Conservation (phyloP, 2,329 filamentous ascomycete species). For the Cercospora nicotianae region DNA sequence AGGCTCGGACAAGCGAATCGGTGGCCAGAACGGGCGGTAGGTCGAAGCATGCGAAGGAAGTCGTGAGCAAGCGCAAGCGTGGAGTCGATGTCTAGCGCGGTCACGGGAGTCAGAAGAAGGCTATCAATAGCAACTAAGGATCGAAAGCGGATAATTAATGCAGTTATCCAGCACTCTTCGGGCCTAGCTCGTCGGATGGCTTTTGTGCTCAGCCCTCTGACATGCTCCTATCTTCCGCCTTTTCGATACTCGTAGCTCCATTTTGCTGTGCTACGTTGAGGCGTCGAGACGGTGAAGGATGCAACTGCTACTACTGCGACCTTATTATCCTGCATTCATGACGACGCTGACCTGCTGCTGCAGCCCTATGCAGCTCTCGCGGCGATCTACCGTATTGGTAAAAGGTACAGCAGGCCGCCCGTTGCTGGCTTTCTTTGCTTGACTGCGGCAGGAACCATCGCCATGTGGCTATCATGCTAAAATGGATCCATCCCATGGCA, state of each 20-base stretch:
- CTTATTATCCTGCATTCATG: slow-evolving; percentile 10
- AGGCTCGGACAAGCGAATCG: slow-evolving; percentile 1
- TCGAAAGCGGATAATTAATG: slow-evolving; percentile 5
- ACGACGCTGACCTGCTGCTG: slow-evolving; percentile 11
- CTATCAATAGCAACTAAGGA: slow-evolving; percentile 11
- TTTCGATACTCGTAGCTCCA: background rate
- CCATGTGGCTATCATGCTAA: slow-evolving; percentile 6
- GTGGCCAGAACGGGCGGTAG: background rate
- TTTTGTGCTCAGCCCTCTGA: slow-evolving; percentile 5
- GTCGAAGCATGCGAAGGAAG: slow-evolving; percentile 2
- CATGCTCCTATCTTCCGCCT: slow-evolving; percentile 1
- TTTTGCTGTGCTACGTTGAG: background rate
- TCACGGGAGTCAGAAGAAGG: slow-evolving; percentile 6
- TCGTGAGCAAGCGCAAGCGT: slow-evolving; percentile 1
- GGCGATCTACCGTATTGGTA: slow-evolving; percentile 1
- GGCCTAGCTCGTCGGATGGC: background rate
- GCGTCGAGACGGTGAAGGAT: slow-evolving; percentile 22
- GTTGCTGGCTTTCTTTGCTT: background rate
- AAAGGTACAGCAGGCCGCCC: background rate
- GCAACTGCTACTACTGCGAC: slow-evolving; percentile 10
- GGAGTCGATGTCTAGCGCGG: background rate
- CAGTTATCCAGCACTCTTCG: background rate
- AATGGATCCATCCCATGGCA: background rate
- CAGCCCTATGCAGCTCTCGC: slow-evolving; percentile 19
- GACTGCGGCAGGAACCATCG: slow-evolving; percentile 5